These are phyloP conservation scores for Dacryopinax primogenitus DNA, from an alignment of 768 basidiomycete species.

Conservation along the genomic window DNA sequence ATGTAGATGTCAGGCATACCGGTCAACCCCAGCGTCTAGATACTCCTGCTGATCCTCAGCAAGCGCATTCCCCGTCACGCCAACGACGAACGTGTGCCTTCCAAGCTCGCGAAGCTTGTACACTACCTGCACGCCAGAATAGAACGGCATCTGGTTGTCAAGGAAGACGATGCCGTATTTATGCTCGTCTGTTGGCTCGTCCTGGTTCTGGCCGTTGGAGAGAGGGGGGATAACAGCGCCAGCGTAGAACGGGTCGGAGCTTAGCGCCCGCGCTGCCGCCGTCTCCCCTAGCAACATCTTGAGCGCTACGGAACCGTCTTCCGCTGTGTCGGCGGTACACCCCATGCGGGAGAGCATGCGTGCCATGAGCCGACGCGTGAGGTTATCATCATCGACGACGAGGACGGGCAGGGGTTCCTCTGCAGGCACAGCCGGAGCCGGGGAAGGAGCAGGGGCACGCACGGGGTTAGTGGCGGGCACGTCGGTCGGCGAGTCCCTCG, in stretches of 20 bases:
- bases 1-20: no score
- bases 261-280: conserved; percentile 1
- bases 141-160: conserved; percentile 68
- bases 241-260: neutral
- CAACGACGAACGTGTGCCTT: conserved; percentile 57
- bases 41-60: conserved; percentile 61
- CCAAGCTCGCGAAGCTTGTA: conserved; percentile 50
- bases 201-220: neutral
- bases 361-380: conserved; percentile 71
- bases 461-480: neutral
- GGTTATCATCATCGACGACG: conserved; percentile 70
- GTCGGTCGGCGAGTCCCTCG: neutral
- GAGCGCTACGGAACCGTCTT: conserved; percentile 69
- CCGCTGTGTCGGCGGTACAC: conserved; percentile 63
- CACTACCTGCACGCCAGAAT: conserved; percentile 56
- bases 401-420: conserved; percentile 45
- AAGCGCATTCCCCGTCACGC: conserved; percentile 37
- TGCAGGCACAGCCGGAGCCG: neutral
- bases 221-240: neutral
- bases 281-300: conserved; percentile 47
- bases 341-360: conserved; percentile 66
- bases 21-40: conserved; percentile 59
- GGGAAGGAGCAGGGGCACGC: neutral
- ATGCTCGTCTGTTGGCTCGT: conserved; percentile 12
- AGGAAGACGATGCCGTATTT: conserved; percentile 39